Percentiles rank a stretch among this genome's conserved stretches.
Evolutionary conservation across 352 stramenopile genomes (phyloP).

Genomic region (Pythium graminicola): DNA sequence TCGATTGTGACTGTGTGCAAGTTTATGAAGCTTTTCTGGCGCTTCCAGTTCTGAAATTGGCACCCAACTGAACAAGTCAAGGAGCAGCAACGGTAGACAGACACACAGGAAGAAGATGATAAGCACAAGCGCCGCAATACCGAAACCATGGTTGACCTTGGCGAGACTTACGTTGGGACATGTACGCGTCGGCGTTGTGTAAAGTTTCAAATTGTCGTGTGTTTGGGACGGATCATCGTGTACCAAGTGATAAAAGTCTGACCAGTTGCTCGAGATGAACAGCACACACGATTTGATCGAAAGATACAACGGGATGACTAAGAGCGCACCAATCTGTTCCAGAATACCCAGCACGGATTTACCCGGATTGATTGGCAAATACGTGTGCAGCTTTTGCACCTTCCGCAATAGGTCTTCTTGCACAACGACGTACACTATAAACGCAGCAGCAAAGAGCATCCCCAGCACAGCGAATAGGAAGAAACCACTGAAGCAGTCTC

Average conservation of each 20-base stretch:
- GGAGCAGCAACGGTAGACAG: slow-evolving; percentile 42
- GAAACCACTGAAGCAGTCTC: slow-evolving; percentile 38
- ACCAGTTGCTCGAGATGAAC: slow-evolving; percentile 43
- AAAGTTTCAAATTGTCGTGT: slow-evolving; percentile 22
- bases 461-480: slow-evolving; percentile 27
- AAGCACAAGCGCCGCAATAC: slow-evolving; percentile 31
- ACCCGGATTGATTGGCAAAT: slow-evolving; percentile 31
- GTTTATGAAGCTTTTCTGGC: slow-evolving; percentile 19
- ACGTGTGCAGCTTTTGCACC: slow-evolving; percentile 45
- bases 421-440: slow-evolving; percentile 51
- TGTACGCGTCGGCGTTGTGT: background rate
- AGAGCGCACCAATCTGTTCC: slow-evolving; percentile 39
- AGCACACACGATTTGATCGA: slow-evolving; percentile 54
- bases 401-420: slow-evolving; percentile 54
- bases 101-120: slow-evolving; percentile 46
- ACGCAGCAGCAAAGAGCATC: slow-evolving; percentile 33
- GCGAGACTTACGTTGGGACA: slow-evolving; percentile 24
- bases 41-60: slow-evolving; percentile 38
- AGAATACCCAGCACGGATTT: slow-evolving; percentile 28
- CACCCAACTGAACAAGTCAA: slow-evolving; percentile 57
- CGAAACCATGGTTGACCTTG: slow-evolving; percentile 35
- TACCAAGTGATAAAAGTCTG: slow-evolving; percentile 25
- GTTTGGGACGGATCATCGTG: slow-evolving; percentile 11
- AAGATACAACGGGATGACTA: slow-evolving; percentile 50
- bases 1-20: slow-evolving; percentile 28